Conservation (phyloP, 1,284 basidiomycete genomes). For the Sporisorium scitamineum region DNA sequence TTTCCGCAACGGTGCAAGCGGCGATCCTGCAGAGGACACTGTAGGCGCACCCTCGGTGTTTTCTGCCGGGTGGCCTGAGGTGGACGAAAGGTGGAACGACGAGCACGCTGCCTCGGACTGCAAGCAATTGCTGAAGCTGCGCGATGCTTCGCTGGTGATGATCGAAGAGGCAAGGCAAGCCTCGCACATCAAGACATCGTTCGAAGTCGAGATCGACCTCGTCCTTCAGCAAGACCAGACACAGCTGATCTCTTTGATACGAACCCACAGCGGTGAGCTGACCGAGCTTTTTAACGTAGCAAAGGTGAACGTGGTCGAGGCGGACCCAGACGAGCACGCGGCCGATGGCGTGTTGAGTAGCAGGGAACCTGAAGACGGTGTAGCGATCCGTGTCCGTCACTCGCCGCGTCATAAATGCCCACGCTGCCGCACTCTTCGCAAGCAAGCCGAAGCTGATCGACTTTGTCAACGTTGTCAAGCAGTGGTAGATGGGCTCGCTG, state of each 20-base stretch:
- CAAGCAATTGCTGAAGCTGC: conserved; percentile 35
- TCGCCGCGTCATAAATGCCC: conserved; percentile 56
- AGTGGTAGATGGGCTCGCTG: conserved; percentile 20
- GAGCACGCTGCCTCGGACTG: conserved; percentile 14
- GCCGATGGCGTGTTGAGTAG: not conserved
- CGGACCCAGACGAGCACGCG: not conserved
- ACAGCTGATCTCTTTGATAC: conserved; percentile 2
- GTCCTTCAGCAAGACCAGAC: conserved; percentile 2
- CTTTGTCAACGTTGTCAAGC: conserved; percentile 39
- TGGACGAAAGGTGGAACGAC: conserved; percentile 43
- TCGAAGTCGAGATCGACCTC: conserved; percentile 54
- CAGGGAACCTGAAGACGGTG: conserved; percentile 5
- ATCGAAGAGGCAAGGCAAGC: conserved; percentile 54
- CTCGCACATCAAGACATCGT: conserved; percentile 45
- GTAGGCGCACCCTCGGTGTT: conserved; percentile 53
- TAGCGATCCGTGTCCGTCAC: conserved; percentile 37
- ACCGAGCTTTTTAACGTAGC: conserved; percentile 58
- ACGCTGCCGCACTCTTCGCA: conserved; percentile 54
- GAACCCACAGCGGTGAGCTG: conserved; percentile 20
- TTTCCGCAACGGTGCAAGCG: conserved; percentile 61
- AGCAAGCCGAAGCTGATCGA: conserved; percentile 25
- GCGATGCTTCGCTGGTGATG: conserved; percentile 38
- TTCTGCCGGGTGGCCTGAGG: conserved; percentile 51
- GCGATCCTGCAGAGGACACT: conserved; percentile 47
- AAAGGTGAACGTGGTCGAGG: conserved; percentile 35